Percentiles rank a stretch among this genome's conserved stretches.
These are phyloP conservation scores for Nigrograna mackinnonii DNA, from an alignment of 2,329 filamentous ascomycete species.

Conservation along the genomic window DNA sequence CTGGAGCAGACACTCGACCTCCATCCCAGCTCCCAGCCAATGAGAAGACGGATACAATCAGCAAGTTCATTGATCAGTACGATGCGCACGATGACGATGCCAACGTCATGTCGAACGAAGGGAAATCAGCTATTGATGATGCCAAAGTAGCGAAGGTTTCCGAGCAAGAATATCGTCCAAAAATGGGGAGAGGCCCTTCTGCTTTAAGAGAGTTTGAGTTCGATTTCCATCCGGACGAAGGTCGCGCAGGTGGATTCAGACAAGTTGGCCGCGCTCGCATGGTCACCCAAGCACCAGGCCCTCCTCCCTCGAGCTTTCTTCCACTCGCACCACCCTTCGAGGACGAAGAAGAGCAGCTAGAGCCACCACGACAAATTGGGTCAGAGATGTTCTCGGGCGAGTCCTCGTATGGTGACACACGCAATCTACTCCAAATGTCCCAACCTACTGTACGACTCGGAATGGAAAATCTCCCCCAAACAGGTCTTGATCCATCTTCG, in stretches of 20 bases:
- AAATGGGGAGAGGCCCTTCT: slow-evolving; percentile 7
- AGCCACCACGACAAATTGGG: slow-evolving; percentile 8
- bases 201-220: slow-evolving; percentile 31
- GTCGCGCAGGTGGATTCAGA: no score
- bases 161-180: slow-evolving; percentile 7
- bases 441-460: slow-evolving; percentile 7
- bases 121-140: no score
- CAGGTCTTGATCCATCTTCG: slow-evolving; percentile 23
- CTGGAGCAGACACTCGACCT: slow-evolving; percentile 14
- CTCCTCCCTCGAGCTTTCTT: slow-evolving; percentile 24
- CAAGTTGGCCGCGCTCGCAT: no score
- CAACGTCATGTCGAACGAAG: no score
- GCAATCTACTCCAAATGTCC: slow-evolving; percentile 29
- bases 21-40: slow-evolving; percentile 13
- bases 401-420: slow-evolving; percentile 42
- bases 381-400: slow-evolving; percentile 27
- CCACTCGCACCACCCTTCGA: slow-evolving; percentile 32
- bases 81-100: slow-evolving; percentile 10
- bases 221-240: slow-evolving; percentile 8
- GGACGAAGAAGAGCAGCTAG: slow-evolving; percentile 13
- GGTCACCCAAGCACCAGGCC: slow-evolving; percentile 17
- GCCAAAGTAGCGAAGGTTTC: no score
- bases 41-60: slow-evolving; percentile 35
- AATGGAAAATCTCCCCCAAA: neutral
- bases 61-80: slow-evolving; percentile 36